Percentiles rank a stretch among this genome's conserved stretches.
Evolutionary conservation across 2,329 filamentous ascomycete genomes (phyloP).

Genomic region (Fusarium solani-melongenae): DNA sequence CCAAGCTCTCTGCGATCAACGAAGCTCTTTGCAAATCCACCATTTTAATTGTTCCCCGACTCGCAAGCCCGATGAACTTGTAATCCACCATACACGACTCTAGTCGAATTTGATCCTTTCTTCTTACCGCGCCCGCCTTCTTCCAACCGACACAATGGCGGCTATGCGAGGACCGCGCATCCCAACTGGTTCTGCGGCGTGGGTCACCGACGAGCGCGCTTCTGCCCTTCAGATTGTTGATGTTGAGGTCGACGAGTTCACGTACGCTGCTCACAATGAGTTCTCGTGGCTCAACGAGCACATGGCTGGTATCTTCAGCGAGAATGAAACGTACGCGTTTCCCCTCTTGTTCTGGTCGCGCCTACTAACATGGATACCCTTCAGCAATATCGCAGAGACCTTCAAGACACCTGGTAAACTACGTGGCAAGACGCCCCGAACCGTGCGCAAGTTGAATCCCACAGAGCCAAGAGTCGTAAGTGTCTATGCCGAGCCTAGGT

Average conservation of each 20-base stretch:
- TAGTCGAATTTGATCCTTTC: slow-evolving; percentile 27
- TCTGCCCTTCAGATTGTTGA: slow-evolving; percentile 80
- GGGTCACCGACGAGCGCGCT: slow-evolving; percentile 86
- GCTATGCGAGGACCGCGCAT: slow-evolving; percentile 68
- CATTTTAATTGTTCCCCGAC: slow-evolving; percentile 21
- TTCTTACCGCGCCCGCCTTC: slow-evolving; percentile 11
- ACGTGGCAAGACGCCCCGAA: slow-evolving; percentile 83
- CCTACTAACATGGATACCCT: slow-evolving; percentile 19
- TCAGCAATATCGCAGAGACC: slow-evolving; percentile 89
- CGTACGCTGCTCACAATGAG: slow-evolving; percentile 91
- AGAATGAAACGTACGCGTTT: slow-evolving; percentile 78
- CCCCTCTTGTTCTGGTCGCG: slow-evolving; percentile 1
- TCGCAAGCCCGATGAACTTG: slow-evolving; percentile 35
- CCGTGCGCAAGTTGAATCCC: slow-evolving; percentile 69
- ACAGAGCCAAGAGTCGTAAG: slow-evolving; percentile 73
- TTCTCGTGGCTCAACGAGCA: slow-evolving; percentile 99
- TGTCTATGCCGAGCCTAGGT: slow-evolving; percentile 28
- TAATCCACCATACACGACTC: slow-evolving; percentile 31
- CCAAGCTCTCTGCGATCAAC: slow-evolving; percentile 34
- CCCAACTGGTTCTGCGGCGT: slow-evolving; percentile 83
- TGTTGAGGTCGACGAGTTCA: slow-evolving; percentile 91
- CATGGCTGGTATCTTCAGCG: slow-evolving; percentile 92
- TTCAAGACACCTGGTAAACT: slow-evolving; percentile 93
- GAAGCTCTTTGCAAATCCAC: slow-evolving; percentile 29
- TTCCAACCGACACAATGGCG: slow-evolving; percentile 47